Base-by-base conservation (phyloP, 805 yeast genomes). In the Yamadazyma paraphyllophila region DNA sequence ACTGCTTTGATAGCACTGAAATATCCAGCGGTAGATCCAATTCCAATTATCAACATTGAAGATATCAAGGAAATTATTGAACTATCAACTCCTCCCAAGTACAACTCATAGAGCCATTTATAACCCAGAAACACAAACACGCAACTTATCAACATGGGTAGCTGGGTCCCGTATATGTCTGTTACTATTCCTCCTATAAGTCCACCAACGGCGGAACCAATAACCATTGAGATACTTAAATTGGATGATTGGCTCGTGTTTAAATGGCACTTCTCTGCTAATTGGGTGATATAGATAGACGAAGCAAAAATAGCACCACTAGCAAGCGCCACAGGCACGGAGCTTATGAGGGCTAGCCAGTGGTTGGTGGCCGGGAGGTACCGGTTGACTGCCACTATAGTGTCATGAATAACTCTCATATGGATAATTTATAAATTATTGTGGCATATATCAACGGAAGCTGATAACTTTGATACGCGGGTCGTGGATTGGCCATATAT, bases 1-100 rank as follows among this genome's bases (percentile, higher is more conserved):
- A 66, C 69, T 3, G 69, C 70, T 44, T 65, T 66, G 7, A 66
- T 55, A 8, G 66, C 51, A 41, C 66, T 61, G 43, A 66, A 66
- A 44, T 66, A 66, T 3, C 68, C 67, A 4, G 66, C 50, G 0
- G 63, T 61, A 1, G 70, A 61, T 1, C 71, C 70, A 14, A 63
- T 47, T 4, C 71, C 71, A 11, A 64, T 49, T 11, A 61, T 47
- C 37, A 64, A 57, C 69, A 66, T 64, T 1, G 70, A 56, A 24
- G 44, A 7, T 10, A 62, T 47, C 31, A 66, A 52, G 17, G 35
- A 34, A 3, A 34, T 6, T 12, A 51, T 8, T 12, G 50, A 47
- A 29, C 58, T 54, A 7, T 48, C 48, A 7, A 44, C 40, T 2
- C 69, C 67, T 4, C 31, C 43, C 11, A 36, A 33, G 48, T 53